Percentiles rank a stretch among this genome's conserved stretches.
Evolutionary conservation across 1,284 basidiomycete genomes (phyloP).

Genomic region (Boletellus sp.): DNA sequence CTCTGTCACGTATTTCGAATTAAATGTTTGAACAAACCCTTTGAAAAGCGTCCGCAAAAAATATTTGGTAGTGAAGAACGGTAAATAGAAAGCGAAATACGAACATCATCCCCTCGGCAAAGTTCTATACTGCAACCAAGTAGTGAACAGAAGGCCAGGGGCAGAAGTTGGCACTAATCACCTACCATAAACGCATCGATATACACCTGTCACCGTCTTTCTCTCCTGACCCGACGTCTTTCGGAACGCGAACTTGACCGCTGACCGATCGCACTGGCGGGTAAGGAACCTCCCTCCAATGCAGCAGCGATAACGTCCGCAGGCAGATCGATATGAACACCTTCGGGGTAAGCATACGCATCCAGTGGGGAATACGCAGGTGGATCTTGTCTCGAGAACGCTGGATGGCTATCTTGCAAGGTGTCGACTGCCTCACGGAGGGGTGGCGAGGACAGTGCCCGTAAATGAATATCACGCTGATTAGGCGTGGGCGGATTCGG

Average conservation of each 20-base stretch:
- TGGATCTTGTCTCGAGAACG: constrained; percentile 55
- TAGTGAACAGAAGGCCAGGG: constrained; percentile 8
- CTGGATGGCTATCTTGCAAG: constrained; percentile 17
- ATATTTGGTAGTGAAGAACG: constrained; percentile 14
- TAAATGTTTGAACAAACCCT: constrained; percentile 14
- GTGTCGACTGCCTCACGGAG: constrained; percentile 22
- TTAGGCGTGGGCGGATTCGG: constrained; percentile 78
- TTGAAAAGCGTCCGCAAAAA: constrained; percentile 22
- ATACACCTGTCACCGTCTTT: constrained; percentile 42
- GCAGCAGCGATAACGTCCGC: constrained; percentile 80
- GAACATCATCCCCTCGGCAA: constrained; percentile 18
- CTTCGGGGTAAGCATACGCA: constrained; percentile 73
- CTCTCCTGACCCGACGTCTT: constrained; percentile 53
- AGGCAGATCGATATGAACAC: constrained; percentile 78
- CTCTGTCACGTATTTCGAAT: constrained; percentile 24
- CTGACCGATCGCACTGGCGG: constrained; percentile 51
- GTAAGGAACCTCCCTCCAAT: constrained; percentile 63
- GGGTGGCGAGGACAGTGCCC: constrained; percentile 48
- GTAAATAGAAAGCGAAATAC: constrained; percentile 28
- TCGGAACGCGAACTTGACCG: constrained; percentile 47
- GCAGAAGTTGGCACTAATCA: constrained; percentile 11
- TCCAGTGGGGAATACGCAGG: constrained; percentile 82
- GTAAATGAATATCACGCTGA: constrained; percentile 73
- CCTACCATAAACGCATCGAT: constrained; percentile 1
- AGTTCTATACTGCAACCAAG: constrained; percentile 14